Percentiles rank a stretch among this genome's conserved stretches.
Conservation (phyloP, 1,284 basidiomycete species). For the Butyriboletus appendiculatus region DNA sequence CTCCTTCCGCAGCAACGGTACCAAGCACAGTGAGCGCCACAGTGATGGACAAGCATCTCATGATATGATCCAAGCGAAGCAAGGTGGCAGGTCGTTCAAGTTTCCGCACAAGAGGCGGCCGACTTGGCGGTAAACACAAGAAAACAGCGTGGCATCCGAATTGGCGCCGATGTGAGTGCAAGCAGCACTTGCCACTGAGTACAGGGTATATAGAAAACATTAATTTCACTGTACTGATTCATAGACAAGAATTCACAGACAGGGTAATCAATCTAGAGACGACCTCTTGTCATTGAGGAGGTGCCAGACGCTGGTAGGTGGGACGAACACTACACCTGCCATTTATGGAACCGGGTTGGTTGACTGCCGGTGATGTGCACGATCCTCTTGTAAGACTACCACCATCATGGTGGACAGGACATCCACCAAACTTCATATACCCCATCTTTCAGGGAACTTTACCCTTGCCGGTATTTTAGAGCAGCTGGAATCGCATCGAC, state of each 20-base stretch:
- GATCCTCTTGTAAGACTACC: constrained; percentile 11
- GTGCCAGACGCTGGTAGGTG: neutral
- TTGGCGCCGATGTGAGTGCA: neutral
- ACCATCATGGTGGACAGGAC: constrained; percentile 38
- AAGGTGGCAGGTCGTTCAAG: neutral
- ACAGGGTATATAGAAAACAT: too few relatives aligned
- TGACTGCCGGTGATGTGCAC: neutral
- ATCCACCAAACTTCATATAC: constrained; percentile 55
- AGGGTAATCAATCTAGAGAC: neutral
- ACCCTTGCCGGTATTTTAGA: constrained; percentile 64
- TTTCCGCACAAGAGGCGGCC: neutral
- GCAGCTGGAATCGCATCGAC: constrained; percentile 50
- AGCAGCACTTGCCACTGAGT: neutral
- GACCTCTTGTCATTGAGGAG: neutral
- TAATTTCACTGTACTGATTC: neutral
- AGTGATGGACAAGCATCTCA: constrained; percentile 12
- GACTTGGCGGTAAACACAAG: constrained; percentile 2
- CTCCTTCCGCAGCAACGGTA: constrained; percentile 1
- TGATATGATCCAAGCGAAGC: neutral
- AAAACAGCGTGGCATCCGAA: constrained; percentile 2
- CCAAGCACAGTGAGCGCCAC: constrained; percentile 1
- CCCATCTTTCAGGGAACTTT: constrained; percentile 52
- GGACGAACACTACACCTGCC: constrained; percentile 27
- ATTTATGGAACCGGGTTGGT: constrained; percentile 20
- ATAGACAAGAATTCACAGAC: neutral